Conservation (phyloP, 495 filamentous ascomycete genomes). For the Talaromyces nanjingensis region DNA sequence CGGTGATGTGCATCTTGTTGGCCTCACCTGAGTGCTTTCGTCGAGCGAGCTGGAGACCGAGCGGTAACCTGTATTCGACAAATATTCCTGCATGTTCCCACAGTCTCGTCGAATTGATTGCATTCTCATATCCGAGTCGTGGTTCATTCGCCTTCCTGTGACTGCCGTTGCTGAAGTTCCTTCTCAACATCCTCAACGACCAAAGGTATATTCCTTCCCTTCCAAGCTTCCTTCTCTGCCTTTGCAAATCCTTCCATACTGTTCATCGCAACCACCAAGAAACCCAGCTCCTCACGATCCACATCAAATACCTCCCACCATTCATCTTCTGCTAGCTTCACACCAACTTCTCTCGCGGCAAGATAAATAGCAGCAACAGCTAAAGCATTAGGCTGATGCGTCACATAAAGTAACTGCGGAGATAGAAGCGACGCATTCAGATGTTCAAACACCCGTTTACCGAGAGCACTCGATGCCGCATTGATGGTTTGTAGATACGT, state of each 20-base stretch:
- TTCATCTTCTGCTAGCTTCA: constrained; percentile 69
- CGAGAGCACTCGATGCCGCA: constrained; percentile 43
- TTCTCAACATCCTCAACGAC: constrained; percentile 49
- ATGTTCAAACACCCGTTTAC: constrained; percentile 60
- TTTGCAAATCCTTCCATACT: constrained; percentile 69
- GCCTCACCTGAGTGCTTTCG: no score
- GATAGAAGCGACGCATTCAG: constrained; percentile 79
- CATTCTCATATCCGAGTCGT: not conserved
- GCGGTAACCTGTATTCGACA: no score
- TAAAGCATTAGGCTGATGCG: constrained; percentile 78
- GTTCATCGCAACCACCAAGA: constrained; percentile 78
- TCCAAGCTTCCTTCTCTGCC: constrained; percentile 46
- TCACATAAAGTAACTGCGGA: constrained; percentile 84
- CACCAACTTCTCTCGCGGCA: constrained; percentile 68
- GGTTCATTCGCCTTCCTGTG: constrained; percentile 42
- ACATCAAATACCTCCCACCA: constrained; percentile 99
- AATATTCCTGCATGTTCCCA: no score
- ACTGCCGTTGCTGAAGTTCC: constrained; percentile 52
- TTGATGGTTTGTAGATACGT: constrained; percentile 91
- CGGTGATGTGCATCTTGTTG: not conserved
- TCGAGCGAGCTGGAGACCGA: not conserved
- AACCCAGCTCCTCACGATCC: constrained; percentile 92
- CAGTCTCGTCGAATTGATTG: not conserved
- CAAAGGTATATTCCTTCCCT: constrained; percentile 29
- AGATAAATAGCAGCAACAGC: constrained; percentile 88